A percentile compares a stretch with the other conserved stretches of the same genome.
Evolutionary conservation across 345 rosid genomes (phyloP).

Genomic region (Laguncularia racemosa): DNA sequence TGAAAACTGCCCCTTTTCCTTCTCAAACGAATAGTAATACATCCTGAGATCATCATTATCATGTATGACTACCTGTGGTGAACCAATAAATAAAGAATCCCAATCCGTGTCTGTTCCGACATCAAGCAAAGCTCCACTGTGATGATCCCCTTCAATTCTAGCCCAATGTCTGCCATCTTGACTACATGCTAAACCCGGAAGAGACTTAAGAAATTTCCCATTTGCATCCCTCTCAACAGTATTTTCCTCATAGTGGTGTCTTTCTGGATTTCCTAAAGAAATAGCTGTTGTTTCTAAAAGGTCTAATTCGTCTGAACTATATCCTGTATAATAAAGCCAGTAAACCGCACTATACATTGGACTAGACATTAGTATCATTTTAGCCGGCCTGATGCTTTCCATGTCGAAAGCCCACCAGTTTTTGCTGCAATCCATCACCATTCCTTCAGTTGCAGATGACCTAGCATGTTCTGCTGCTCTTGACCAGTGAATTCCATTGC

Average conservation of each 20-base stretch:
- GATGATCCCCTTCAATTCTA: slow-evolving; percentile 86
- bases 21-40: slow-evolving; percentile 79
- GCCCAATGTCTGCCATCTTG: slow-evolving; percentile 93
- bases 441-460: slow-evolving; percentile 59
- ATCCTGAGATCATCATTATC: slow-evolving; percentile 59
- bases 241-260: slow-evolving; percentile 13
- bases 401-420: slow-evolving; percentile 93
- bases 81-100: slow-evolving; percentile 68
- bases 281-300: slow-evolving; percentile 15
- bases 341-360: slow-evolving; percentile 57
- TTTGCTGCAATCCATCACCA: slow-evolving; percentile 52
- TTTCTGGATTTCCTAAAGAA: slow-evolving; percentile 42
- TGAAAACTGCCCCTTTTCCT: slow-evolving; percentile 28
- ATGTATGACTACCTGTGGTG: slow-evolving; percentile 66
- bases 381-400: slow-evolving; percentile 52
- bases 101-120: slow-evolving; percentile 64
- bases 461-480: slow-evolving; percentile 24
- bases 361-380: slow-evolving; percentile 73
- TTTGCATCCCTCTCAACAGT: background rate
- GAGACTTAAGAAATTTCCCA: slow-evolving; percentile 32
- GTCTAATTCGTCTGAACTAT: slow-evolving; percentile 35
- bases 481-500: slow-evolving; percentile 43
- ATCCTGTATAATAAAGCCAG: slow-evolving; percentile 82
- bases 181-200: slow-evolving; percentile 75
- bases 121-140: slow-evolving; percentile 73